A percentile compares a stretch with the other conserved stretches of the same genome.
phyloP scores from a whole-genome alignment of 768 basidiomycete genomes.

The Suillus americanus region DNA sequence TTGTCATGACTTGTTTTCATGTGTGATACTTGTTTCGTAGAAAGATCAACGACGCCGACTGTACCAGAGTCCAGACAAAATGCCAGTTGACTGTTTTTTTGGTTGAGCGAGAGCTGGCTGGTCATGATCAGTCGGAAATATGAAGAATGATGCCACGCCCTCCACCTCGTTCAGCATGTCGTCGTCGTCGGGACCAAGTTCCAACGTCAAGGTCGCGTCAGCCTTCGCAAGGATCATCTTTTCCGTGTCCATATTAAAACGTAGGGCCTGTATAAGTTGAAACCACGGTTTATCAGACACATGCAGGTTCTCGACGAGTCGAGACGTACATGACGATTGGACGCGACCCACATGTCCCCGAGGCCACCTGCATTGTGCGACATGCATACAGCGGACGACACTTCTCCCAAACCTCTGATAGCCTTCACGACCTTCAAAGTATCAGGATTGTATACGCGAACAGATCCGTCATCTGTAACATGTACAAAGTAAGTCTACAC shows the following conservation, averaged over 20 bases:
- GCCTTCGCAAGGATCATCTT: conserved; percentile 54
- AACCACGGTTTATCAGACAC: neutral
- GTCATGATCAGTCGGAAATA: conserved; percentile 29
- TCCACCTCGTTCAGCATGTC: conserved; percentile 71
- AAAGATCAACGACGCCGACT: conserved; percentile 66
- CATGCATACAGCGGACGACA: conserved; percentile 61
- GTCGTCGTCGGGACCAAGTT: conserved; percentile 48
- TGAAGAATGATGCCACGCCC: conserved; percentile 3
- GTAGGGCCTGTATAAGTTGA: conserved; percentile 24
- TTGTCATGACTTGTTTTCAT: conserved; percentile 67
- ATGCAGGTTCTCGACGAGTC: neutral
- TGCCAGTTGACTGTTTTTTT: conserved; percentile 52
- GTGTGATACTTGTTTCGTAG: conserved; percentile 42
- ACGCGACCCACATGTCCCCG: conserved; percentile 64
- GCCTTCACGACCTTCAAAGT: conserved; percentile 63
- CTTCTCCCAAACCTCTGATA: conserved; percentile 55
- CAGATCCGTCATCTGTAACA: conserved; percentile 56
- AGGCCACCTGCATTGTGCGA: conserved; percentile 40
- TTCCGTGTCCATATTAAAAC: conserved; percentile 43
- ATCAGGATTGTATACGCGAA: conserved; percentile 64
- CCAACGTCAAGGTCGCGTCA: conserved; percentile 48
- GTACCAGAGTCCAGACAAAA: conserved; percentile 70
- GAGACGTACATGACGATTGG: conserved; percentile 51
- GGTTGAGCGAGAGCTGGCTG: conserved; percentile 64
- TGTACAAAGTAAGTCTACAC: conserved; percentile 7